phyloP scores from a whole-genome alignment of 1,284 basidiomycete genomes.

The Hemileia vastatrix region DNA sequence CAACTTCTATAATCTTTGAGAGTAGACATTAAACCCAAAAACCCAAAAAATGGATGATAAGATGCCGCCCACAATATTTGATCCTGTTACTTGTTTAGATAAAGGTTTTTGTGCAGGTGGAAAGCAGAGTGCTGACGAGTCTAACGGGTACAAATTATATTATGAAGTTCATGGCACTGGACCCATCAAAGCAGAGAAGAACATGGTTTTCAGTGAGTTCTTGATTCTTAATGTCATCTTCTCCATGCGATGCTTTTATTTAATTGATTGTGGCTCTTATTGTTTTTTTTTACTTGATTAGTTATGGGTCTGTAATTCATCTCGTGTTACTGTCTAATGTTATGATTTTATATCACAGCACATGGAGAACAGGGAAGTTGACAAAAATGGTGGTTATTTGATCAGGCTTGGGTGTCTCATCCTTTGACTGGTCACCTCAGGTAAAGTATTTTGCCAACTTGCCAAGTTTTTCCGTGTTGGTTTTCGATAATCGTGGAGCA shows the following conservation, averaged over 20 bases:
- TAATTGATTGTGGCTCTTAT: neutral
- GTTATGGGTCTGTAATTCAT: constrained; percentile 9
- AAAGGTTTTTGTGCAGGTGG: constrained; percentile 11
- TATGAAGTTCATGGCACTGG: constrained; percentile 43
- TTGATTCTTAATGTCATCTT: constrained; percentile 17
- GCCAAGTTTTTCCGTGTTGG: constrained; percentile 53
- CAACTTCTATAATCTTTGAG: too few relatives aligned
- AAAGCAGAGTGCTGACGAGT: constrained; percentile 4
- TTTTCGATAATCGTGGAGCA: constrained; percentile 80
- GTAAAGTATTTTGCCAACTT: constrained; percentile 39
- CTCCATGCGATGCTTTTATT: constrained; percentile 16
- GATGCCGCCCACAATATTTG: constrained; percentile 11
- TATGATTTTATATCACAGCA: neutral
- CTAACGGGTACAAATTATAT: constrained; percentile 35
- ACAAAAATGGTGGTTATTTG: neutral
- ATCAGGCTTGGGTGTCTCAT: constrained; percentile 4
- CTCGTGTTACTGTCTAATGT: neutral
- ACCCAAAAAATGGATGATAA: too few relatives aligned
- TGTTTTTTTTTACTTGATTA: neutral
- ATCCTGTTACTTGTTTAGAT: constrained; percentile 10
- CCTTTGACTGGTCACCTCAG: constrained; percentile 35
- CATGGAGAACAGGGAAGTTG: neutral
- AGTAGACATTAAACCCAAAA: too few relatives aligned
- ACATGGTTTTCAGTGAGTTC: constrained; percentile 42
- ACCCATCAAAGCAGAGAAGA: constrained; percentile 30